Percentiles rank a stretch among this genome's conserved stretches.
phyloP scores from a whole-genome alignment of 345 rosid genomes.

The Populus alba region DNA sequence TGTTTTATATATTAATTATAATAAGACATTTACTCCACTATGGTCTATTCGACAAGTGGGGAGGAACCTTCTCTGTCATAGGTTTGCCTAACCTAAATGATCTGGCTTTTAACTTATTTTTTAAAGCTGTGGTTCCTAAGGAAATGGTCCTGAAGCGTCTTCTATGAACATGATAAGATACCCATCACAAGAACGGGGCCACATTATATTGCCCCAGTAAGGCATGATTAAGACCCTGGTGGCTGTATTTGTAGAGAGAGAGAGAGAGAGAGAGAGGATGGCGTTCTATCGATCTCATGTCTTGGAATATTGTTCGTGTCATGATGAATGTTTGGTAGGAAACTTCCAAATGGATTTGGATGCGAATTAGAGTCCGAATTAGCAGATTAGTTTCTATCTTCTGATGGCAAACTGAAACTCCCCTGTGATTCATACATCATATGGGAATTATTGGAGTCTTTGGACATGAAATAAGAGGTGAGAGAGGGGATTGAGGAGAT shows the following conservation, averaged over 20 bases:
- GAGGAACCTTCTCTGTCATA: neutral
- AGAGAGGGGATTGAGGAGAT: no score
- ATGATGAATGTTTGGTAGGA: neutral
- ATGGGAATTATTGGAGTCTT: neutral
- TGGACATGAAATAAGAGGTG: neutral
- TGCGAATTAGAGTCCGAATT: neutral
- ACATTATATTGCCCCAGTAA: neutral
- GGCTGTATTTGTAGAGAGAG: neutral
- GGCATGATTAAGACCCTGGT: conserved; percentile 1
- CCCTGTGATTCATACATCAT: neutral
- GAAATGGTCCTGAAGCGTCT: neutral
- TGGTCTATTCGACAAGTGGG: neutral
- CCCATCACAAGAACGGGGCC: neutral
- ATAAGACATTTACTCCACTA: neutral
- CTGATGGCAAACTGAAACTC: neutral
- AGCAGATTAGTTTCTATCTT: neutral
- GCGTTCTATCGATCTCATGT: no score
- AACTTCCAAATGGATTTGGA: neutral
- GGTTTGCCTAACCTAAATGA: neutral
- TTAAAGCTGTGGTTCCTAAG: no score
- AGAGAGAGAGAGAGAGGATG: neutral
- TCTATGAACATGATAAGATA: neutral
- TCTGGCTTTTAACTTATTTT: neutral
- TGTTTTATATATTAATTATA: neutral
- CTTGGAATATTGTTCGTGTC: neutral